Base-by-base conservation (phyloP, 2,329 filamentous ascomycete genomes). In the Paecilomyces fulvus region DNA sequence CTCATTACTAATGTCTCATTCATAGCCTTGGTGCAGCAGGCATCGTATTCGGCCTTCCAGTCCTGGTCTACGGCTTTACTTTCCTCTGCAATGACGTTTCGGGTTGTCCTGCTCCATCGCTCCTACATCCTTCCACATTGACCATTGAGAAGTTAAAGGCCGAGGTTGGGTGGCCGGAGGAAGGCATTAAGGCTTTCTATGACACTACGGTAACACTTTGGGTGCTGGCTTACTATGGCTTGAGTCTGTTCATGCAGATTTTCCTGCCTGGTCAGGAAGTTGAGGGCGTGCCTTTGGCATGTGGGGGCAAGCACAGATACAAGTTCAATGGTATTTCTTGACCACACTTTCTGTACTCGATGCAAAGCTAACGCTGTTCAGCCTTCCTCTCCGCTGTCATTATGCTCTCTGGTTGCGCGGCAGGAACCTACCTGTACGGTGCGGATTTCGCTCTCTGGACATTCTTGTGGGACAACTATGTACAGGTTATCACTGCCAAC, bases 31-130 rank as follows among this genome's bases (percentile, higher is more conserved):
- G 91, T 56, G 90, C 89, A 33, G 83, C 87, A 59, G 81, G 76
- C 59, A 89, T 97, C 67, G 88, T 88, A 7, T 87, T 95, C 65
- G 86, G 86, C 56, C 83, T 96, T 0, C 92, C 92, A 0, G 59
- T 91, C 48, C 80, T 92, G 61, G 83, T 90, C 64, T 95, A 94
- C 75, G 70, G 85, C 64, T 87, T 92, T 68, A 81, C 86, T 51
- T 95, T 96, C 69, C 79, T 87, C 65, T 96, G 92, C 81, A 97
- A 96, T 76, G 92, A 97, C 71, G 79, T 95, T 61, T 87, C 90
- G 8, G 92, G 94, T 57, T 97, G 94, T 69, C 94, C 92, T 51
- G 86, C 89, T 2, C 90, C 92, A 3, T 90, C 89, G 3, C 79
- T 92, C 8, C 80, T 95, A 37, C 80, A 81, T 63, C 91, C 89